Percentiles rank a stretch among this genome's conserved stretches.
Conservation (phyloP, 2,329 filamentous ascomycete genomes). For the Cucurbitaria berberidis region DNA sequence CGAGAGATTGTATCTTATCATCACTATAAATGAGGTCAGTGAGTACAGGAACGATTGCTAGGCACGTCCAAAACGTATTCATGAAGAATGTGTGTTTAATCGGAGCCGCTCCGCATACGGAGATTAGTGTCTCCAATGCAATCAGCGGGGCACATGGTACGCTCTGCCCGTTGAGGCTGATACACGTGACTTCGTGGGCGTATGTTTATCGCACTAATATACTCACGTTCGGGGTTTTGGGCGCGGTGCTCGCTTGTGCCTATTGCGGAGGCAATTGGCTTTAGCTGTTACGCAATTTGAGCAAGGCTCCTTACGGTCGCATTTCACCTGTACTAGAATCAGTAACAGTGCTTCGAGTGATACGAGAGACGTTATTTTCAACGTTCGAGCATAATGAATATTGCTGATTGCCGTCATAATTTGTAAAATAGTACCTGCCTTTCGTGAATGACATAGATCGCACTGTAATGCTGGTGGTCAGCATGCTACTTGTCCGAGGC, state of each 20-base stretch:
- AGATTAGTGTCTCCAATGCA: no score
- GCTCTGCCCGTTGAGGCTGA: no score
- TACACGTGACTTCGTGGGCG: not conserved
- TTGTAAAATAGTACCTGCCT: constrained; percentile 1
- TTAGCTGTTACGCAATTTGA: constrained; percentile 35
- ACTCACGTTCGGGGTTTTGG: constrained; percentile 37
- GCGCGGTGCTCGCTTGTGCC: constrained; percentile 33
- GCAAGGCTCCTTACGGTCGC: constrained; percentile 44
- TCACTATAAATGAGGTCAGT: constrained; percentile 20
- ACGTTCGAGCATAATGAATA: not conserved
- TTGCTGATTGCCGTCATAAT: no score
- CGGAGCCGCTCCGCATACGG: no score
- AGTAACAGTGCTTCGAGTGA: not conserved
- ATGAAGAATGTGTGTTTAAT: no score
- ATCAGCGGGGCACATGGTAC: no score
- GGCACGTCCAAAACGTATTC: no score
- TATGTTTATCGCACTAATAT: not conserved
- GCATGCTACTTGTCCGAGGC: not conserved
- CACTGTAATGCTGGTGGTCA: constrained; percentile 12
- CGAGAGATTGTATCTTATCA: constrained; percentile 39
- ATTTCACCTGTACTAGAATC: constrained; percentile 36
- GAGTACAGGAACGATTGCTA: not conserved
- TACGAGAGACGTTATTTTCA: not conserved
- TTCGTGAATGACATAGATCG: constrained; percentile 36
- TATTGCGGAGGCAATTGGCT: constrained; percentile 39